These are phyloP conservation scores for Petasospora rhodanensis DNA, from an alignment of 1,139 yeast genomes.

Conservation along the genomic window DNA sequence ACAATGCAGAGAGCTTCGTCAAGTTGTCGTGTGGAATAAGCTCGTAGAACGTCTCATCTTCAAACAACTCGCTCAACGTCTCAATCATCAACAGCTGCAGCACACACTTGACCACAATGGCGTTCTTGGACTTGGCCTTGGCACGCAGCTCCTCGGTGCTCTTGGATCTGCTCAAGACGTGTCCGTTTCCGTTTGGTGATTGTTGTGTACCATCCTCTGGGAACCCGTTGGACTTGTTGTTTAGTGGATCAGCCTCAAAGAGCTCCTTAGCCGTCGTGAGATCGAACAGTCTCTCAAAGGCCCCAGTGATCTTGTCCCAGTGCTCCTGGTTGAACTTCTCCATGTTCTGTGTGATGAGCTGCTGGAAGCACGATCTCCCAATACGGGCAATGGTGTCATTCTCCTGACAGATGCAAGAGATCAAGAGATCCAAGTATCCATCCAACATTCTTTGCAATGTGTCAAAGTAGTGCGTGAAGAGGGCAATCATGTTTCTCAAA, in stretches of 20 bases:
- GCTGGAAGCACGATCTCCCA: slow-evolving; percentile 85
- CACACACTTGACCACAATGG: slow-evolving; percentile 89
- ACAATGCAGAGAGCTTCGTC: slow-evolving; percentile 51
- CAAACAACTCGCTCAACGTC: slow-evolving; percentile 72
- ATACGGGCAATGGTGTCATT: slow-evolving; percentile 94
- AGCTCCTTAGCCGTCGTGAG: slow-evolving; percentile 84
- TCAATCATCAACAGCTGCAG: slow-evolving; percentile 87
- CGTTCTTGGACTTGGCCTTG: slow-evolving; percentile 50
- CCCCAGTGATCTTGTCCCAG: slow-evolving; percentile 68
- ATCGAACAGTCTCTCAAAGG: slow-evolving; percentile 66
- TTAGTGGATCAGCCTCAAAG: slow-evolving; percentile 65
- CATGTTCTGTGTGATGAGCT: slow-evolving; percentile 70
- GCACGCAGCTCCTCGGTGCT: slow-evolving; percentile 29
- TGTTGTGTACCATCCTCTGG: slow-evolving; percentile 9
- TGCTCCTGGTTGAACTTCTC: slow-evolving; percentile 57
- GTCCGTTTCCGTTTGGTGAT: slow-evolving; percentile 6
- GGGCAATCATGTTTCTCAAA: slow-evolving; percentile 76
- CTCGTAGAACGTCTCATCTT: slow-evolving; percentile 62
- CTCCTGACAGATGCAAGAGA: slow-evolving; percentile 91
- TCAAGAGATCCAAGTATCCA: slow-evolving; percentile 71
- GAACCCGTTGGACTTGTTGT: slow-evolving; percentile 13
- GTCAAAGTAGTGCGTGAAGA: slow-evolving; percentile 77
- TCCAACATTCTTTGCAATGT: slow-evolving; percentile 67
- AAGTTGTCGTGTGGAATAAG: slow-evolving; percentile 64
- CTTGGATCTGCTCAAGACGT: slow-evolving; percentile 12